These are phyloP conservation scores for Boletus eberwhitei DNA, from an alignment of 768 basidiomycete species.

Conservation along the genomic window DNA sequence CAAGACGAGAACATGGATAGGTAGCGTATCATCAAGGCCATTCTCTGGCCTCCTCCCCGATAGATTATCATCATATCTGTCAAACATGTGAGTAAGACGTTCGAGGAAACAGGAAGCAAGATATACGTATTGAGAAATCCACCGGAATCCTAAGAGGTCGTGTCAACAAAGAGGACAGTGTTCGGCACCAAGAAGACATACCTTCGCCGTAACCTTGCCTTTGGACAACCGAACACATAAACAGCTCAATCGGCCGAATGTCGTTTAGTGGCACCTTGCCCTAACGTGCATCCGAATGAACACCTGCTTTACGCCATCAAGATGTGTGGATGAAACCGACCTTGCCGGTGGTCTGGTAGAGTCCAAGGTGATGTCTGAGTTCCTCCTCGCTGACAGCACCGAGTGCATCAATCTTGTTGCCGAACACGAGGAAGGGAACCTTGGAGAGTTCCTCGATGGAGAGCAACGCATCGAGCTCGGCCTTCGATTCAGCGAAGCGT, in stretches of 20 bases:
- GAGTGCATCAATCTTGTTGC: slow-evolving; percentile 99
- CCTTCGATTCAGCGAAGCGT: slow-evolving; percentile 94
- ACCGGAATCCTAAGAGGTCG: slow-evolving; percentile 69
- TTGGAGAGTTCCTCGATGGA: slow-evolving; percentile 93
- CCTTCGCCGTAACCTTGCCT: slow-evolving; percentile 98
- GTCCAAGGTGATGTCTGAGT: slow-evolving; percentile 87
- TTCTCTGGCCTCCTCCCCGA: slow-evolving; percentile 1
- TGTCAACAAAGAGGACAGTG: slow-evolving; percentile 4
- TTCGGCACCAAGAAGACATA: slow-evolving; percentile 24
- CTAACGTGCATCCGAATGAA: slow-evolving; percentile 38
- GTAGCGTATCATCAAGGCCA: slow-evolving; percentile 22
- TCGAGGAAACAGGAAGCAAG: neutral
- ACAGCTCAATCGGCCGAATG: slow-evolving; percentile 97
- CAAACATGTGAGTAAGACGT: slow-evolving; percentile 5
- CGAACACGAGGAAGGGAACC: slow-evolving; percentile 97
- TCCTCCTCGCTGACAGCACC: slow-evolving; percentile 98
- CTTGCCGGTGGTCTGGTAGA: slow-evolving; percentile 99
- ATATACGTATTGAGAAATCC: slow-evolving; percentile 95
- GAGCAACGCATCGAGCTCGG: slow-evolving; percentile 93
- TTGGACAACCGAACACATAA: slow-evolving; percentile 99
- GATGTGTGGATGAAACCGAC: slow-evolving; percentile 38
- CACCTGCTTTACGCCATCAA: neutral
- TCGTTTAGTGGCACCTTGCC: slow-evolving; percentile 96
- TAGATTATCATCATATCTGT: slow-evolving; percentile 24
- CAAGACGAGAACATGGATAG: slow-evolving; percentile 15